Conservation (phyloP, 345 rosid species). For the Excoecaria cochinchinensis region DNA sequence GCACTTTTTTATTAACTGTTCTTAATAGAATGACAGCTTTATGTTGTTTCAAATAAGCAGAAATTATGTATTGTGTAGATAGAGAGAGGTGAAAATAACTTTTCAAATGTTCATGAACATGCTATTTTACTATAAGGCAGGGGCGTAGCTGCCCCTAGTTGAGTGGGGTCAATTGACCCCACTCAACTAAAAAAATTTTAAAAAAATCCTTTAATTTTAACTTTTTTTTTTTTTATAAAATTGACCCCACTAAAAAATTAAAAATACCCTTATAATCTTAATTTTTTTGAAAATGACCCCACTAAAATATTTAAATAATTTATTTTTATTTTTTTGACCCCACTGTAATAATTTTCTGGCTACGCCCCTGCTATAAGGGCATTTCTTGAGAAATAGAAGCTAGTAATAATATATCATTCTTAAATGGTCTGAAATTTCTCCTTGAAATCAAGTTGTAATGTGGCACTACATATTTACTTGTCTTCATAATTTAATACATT, state of each 20-base stretch:
- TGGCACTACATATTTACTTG: neutral
- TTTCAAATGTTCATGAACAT: neutral
- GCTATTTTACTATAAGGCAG: neutral
- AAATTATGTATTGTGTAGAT: neutral
- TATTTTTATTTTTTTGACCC: no score
- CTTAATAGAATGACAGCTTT: neutral
- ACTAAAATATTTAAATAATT: no score
- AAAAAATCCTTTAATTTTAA: no score
- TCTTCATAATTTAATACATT: conserved; percentile 2
- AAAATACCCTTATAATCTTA: no score
- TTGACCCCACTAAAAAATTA: no score
- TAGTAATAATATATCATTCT: neutral
- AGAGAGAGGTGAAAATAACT: neutral
- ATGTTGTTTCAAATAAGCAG: neutral
- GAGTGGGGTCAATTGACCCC: no score
- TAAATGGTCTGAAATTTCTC: neutral
- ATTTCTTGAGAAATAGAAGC: neutral
- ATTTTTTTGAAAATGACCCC: no score
- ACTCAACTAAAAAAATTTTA: no score
- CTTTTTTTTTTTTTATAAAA: no score
- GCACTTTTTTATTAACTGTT: neutral
- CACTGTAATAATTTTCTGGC: no score
- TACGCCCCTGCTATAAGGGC: no score
- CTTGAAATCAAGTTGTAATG: neutral
- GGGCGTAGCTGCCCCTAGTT: no score